Base-by-base conservation (phyloP, 1,284 basidiomycete genomes). In the Marasmius fiardii region DNA sequence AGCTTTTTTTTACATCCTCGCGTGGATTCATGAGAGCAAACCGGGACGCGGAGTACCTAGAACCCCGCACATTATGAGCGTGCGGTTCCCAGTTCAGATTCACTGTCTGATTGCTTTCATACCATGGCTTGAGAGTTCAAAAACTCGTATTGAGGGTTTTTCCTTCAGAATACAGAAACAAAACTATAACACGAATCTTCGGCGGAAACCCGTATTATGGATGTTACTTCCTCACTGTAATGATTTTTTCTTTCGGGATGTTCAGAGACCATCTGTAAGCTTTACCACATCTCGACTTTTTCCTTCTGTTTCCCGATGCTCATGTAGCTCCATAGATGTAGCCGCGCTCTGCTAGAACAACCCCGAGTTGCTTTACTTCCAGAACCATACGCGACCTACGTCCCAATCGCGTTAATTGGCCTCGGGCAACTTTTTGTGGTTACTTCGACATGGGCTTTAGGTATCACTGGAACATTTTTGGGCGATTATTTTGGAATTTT, bases 401-500 rank as follows among this genome's bases (percentile, higher is more conserved):
- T 49, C 28, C 47, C 47, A 3, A 12, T 76, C 7, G 67, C 58
- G 1, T 76, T 95, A 47, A 92, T 97, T 67, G 69, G 73, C 51
- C 48, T 81, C 11, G 94, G 94, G 24, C 92, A 94, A 68, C 75
- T 82, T 18, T 84, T 96, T 60, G 95, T 98, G 53, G 60, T 96
- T 50, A 88, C 88, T 20, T 95, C 92, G 35, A 98, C 95, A 39
- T 98, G 86, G 82, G 89, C 90, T 0, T 76, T 99, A 14, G 96
- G 96, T 16, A 78, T 98, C 60, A 97, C 95, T 7, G 95, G 95
- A 56, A 95, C 93, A 1, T 95, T 94, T 77, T 82, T 98, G 45
- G 95, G 96, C 4, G 96, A 98, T 74, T 98, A 98, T 75, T 99
- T 98, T 72, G 96, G 96, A n/a, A 98, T 98, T 64, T 77, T 98